Percentiles rank a stretch among this genome's conserved stretches.
Evolutionary conservation across 2,329 filamentous ascomycete genomes (phyloP).

Genomic region (Metarhizium humberi): DNA sequence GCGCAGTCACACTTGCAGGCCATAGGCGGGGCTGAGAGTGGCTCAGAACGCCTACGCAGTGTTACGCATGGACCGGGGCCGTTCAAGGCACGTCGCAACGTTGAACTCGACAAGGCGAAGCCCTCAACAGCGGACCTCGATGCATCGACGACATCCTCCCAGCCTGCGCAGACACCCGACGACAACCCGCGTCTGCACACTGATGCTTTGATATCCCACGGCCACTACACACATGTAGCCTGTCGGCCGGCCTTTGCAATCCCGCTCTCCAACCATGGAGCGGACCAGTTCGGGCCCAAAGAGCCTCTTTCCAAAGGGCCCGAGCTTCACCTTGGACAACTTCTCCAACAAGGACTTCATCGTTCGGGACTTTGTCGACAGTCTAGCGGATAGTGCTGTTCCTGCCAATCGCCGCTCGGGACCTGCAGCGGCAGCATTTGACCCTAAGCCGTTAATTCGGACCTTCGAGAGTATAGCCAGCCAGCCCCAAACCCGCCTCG

Average conservation of each 20-base stretch:
- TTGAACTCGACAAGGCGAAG: background rate
- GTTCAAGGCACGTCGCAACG: background rate
- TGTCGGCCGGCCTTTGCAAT: slow-evolving; percentile 9
- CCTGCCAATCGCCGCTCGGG: slow-evolving; percentile 73
- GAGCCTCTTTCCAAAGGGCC: slow-evolving; percentile 67
- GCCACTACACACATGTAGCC: slow-evolving; percentile 21
- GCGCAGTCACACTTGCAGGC: background rate
- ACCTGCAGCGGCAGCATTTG: slow-evolving; percentile 58
- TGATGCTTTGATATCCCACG: background rate
- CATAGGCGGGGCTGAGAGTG: background rate
- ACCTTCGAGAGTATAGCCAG: slow-evolving; percentile 67
- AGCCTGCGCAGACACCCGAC: background rate
- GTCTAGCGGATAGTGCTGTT: slow-evolving; percentile 75
- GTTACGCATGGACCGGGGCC: no score
- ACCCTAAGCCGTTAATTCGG: slow-evolving; percentile 92
- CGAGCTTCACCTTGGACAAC: slow-evolving; percentile 80
- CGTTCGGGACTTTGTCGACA: slow-evolving; percentile 94
- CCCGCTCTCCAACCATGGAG: slow-evolving; percentile 27
- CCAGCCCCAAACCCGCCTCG: slow-evolving; percentile 8
- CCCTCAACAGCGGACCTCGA: no score
- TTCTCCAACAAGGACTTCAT: slow-evolving; percentile 91
- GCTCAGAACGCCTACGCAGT: background rate
- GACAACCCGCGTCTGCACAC: background rate
- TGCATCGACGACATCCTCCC: background rate
- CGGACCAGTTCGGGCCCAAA: slow-evolving; percentile 36